Base-by-base conservation (phyloP, 129 eudicot species). In the Rutidosis leptorrhynchoides region DNA sequence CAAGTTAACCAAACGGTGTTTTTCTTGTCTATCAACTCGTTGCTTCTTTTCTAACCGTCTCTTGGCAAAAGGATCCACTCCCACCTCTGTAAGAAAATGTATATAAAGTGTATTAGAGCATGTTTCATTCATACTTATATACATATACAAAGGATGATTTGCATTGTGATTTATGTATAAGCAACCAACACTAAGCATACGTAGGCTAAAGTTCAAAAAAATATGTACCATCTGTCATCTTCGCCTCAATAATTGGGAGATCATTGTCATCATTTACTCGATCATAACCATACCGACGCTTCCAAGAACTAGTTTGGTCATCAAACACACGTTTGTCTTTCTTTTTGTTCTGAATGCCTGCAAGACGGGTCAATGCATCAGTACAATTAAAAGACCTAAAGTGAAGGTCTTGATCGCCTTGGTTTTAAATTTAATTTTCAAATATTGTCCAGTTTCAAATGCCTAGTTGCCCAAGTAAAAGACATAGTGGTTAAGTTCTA, bases 21-120 rank as follows among this genome's bases (percentile, higher is more conserved):
- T 89, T 81, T 94, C 95, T 71, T 94, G 93, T 68, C 87, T 94
- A 32, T 84, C 95, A 57, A 94, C 97, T 57, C 87, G 80, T 28
- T 80, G 82, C 74, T 89, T 94, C 79, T 86, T 94, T 58, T 94
- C 97, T 64, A 80, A 81, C 45, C 73, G 83, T 67, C 94, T 84
- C 79, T 75, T 90, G 14, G 97, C 97, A 86, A 89, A 94, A 84
- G 97, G 97, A 70, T 94, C 99, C 42, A 51, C 83, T 59, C 99
- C 99, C 30, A 90, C 88, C 87, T 94, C 99, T 93, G 88, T 19
- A 51, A 30, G 62, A 37, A 60, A 17, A 30, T 19, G n/a, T n/a
- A n/a, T n/a, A 1, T 12, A 0, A 16, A 56, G 33, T 22, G 33
- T 25, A 25, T 19, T 20, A 56, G 4, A 56, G 3, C 5, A 23